phyloP scores from a whole-genome alignment of 108 stramenopile species.

The Cyclotella baltica region DNA sequence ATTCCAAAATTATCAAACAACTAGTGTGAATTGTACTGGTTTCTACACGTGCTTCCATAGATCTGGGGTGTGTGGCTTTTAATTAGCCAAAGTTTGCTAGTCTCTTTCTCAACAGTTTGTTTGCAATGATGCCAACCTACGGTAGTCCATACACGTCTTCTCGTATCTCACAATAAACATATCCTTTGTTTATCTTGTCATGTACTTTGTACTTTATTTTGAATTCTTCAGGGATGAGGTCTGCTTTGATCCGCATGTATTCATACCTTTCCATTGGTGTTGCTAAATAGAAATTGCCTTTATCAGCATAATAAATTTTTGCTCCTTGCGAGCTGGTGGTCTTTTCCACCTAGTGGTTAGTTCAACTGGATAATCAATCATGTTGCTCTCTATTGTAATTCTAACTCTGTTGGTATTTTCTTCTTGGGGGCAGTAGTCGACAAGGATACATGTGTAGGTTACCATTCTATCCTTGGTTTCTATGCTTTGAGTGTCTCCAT shows the following conservation, averaged over 20 bases:
- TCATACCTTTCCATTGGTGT: no score
- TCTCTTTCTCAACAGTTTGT: slow-evolving; percentile 16
- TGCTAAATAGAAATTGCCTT: no score
- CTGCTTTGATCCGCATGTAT: slow-evolving; percentile 43
- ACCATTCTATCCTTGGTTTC: no score
- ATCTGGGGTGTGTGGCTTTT: slow-evolving; percentile 20
- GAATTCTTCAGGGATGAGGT: slow-evolving; percentile 11
- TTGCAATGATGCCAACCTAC: slow-evolving; percentile 24
- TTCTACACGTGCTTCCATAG: no score
- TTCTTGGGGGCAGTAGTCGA: no score
- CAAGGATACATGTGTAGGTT: no score
- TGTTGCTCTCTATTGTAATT: no score
- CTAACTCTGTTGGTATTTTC: no score
- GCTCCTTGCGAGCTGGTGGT: no score
- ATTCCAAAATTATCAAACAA: slow-evolving; percentile 35
- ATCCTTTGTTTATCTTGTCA: not conserved
- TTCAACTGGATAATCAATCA: no score
- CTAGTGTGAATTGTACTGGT: slow-evolving; percentile 12
- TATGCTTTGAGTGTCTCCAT: no score
- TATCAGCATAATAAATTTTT: slow-evolving; percentile 16
- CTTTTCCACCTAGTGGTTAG: no score
- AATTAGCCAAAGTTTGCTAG: slow-evolving; percentile 15
- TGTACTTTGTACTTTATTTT: slow-evolving; percentile 16
- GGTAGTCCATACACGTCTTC: slow-evolving; percentile 29
- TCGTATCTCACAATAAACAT: slow-evolving; percentile 6